Percentiles rank a stretch among this genome's conserved stretches.
phyloP scores from a whole-genome alignment of 2,329 filamentous ascomycete genomes.

The Sporothrix brasiliensis region DNA sequence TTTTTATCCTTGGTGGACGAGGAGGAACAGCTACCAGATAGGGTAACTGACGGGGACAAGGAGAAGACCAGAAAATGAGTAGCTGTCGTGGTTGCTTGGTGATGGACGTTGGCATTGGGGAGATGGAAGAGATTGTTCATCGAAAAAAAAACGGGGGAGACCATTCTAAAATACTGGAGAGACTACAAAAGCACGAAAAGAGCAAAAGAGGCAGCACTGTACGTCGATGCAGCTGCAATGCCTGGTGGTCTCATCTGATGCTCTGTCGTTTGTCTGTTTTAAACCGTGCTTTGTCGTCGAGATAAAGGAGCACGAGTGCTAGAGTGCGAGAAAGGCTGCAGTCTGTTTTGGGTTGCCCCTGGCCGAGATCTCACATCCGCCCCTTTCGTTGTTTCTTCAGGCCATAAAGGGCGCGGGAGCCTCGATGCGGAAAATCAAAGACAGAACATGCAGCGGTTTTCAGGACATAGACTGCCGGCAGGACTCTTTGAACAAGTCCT shows the following conservation, averaged over 20 bases:
- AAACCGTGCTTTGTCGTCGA: constrained; percentile 10
- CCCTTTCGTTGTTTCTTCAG: background rate
- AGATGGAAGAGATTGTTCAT: background rate
- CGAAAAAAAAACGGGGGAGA: background rate
- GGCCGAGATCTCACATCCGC: background rate
- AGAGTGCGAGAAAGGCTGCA: background rate
- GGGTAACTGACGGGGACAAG: constrained; percentile 1
- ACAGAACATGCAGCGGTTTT: background rate
- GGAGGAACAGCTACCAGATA: constrained; percentile 9
- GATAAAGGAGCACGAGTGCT: background rate
- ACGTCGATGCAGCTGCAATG: background rate
- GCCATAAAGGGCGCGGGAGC: background rate
- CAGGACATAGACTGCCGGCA: background rate
- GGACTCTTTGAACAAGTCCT: constrained; percentile 7
- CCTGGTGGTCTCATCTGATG: background rate
- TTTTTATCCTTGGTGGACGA: background rate
- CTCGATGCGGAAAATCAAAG: background rate
- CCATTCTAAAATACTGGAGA: constrained; percentile 17
- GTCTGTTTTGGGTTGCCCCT: background rate
- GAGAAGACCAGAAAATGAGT: constrained; percentile 11
- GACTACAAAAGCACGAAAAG: background rate
- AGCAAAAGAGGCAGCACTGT: background rate
- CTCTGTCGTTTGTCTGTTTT: constrained; percentile 11
- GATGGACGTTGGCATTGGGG: background rate
- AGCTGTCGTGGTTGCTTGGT: background rate